A percentile compares a stretch with the other conserved stretches of the same genome.
Conservation (phyloP, 345 rosid species). For the Hibiscus syriacus region DNA sequence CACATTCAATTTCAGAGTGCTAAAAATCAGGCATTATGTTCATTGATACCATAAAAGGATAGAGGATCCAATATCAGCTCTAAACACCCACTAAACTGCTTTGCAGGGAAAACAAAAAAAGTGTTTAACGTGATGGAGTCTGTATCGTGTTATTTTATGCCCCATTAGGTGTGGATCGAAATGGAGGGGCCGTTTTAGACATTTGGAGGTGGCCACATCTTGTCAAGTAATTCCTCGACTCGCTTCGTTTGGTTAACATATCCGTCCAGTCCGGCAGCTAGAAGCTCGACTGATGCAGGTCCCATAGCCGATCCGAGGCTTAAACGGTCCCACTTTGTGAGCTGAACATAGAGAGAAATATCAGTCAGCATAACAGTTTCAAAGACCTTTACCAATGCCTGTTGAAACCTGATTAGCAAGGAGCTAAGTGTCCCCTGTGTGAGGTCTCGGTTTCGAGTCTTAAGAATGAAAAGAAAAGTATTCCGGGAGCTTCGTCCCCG, state of each 20-base stretch:
- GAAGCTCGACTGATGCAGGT: constrained; percentile 82
- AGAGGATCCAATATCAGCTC: not conserved
- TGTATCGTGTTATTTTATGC: constrained; percentile 23
- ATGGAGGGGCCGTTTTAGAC: constrained; percentile 28
- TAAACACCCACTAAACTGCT: not conserved
- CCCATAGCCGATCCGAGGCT: constrained; percentile 84
- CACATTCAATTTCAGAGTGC: not conserved
- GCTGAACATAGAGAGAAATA: constrained; percentile 31
- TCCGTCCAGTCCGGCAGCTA: constrained; percentile 74
- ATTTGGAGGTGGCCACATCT: constrained; percentile 98
- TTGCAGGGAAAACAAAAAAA: not conserved
- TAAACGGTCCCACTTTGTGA: constrained; percentile 74
- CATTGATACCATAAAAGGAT: not conserved
- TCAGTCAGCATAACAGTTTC: constrained; percentile 7
- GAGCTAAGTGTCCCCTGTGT: no score
- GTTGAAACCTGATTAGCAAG: no score
- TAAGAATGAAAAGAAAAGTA: no score
- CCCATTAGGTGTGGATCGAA: not conserved
- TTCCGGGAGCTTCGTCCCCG: no score
- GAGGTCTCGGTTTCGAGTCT: no score
- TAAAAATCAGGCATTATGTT: not conserved
- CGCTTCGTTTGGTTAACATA: constrained; percentile 61
- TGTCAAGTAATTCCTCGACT: constrained; percentile 65
- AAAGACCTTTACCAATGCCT: no score
- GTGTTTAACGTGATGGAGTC: not conserved